Percentiles rank a stretch among this genome's conserved stretches.
phyloP scores from a whole-genome alignment of 768 basidiomycete species.

The Mycena capillaripes region DNA sequence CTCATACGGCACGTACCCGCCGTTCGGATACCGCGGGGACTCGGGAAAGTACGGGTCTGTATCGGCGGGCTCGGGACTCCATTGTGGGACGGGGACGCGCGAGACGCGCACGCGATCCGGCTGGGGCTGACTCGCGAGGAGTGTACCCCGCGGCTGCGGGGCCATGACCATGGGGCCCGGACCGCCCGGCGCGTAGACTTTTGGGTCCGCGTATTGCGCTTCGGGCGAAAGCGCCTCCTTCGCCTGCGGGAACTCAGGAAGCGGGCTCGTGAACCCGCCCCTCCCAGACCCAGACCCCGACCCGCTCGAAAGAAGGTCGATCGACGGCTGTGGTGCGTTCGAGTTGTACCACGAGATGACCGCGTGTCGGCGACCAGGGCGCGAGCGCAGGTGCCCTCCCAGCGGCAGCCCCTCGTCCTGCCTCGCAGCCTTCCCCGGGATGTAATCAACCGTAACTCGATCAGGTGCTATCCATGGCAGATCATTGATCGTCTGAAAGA shows the following conservation, averaged over 20 bases:
- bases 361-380: constrained; percentile 35
- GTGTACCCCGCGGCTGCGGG: neutral
- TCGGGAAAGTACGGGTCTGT: neutral
- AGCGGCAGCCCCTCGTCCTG: neutral
- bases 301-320: constrained; percentile 25
- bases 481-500: constrained; percentile 50
- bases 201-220: neutral
- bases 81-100: constrained; percentile 28
- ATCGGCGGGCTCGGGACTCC: neutral
- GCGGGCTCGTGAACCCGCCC: neutral
- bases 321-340: constrained; percentile 18
- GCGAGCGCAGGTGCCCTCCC: neutral
- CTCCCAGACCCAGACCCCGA: neutral
- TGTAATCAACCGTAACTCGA: constrained; percentile 60
- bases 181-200: neutral
- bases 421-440: constrained; percentile 48
- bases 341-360: constrained; percentile 45
- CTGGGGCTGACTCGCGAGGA: constrained; percentile 9
- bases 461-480: constrained; percentile 61
- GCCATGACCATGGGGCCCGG: constrained; percentile 14
- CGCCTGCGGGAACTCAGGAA: constrained; percentile 21
- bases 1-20: constrained; percentile 37
- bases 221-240: neutral
- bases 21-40: constrained; percentile 31
- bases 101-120: constrained; percentile 10